Conservation (phyloP, 2,329 filamentous ascomycete genomes). For the Monosporascus cannonballus region DNA sequence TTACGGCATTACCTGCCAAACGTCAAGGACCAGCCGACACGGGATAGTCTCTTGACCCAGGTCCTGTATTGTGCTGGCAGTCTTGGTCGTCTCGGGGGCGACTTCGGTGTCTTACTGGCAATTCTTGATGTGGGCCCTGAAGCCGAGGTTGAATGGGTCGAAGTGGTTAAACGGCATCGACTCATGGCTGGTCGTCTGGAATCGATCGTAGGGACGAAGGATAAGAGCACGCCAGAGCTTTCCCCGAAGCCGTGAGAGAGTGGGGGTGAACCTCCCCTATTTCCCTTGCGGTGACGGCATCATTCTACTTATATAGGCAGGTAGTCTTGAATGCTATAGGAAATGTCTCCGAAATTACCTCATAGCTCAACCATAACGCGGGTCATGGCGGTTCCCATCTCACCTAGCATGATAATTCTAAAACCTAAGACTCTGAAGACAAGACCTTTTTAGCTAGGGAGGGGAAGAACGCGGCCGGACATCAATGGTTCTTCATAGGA, state of each 20-base stretch:
- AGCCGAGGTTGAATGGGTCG: conserved; percentile 70
- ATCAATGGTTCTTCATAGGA: too few species aligned
- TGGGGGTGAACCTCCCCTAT: too few species aligned
- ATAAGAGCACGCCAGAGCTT: conserved; percentile 19
- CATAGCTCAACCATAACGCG: too few species aligned
- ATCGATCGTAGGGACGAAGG: conserved; percentile 54
- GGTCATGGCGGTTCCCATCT: too few species aligned
- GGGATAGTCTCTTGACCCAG: conserved; percentile 86
- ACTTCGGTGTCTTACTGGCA: conserved; percentile 86
- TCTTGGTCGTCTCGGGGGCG: conserved; percentile 80
- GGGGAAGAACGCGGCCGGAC: too few species aligned
- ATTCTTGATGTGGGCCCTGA: conserved; percentile 40
- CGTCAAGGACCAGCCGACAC: conserved; percentile 69
- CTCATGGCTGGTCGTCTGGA: conserved; percentile 76
- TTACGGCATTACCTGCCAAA: conserved; percentile 72
- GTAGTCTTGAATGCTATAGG: too few species aligned
- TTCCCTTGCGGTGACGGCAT: too few species aligned
- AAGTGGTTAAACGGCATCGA: conserved; percentile 82
- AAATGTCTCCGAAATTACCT: too few species aligned
- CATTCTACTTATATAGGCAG: too few species aligned
- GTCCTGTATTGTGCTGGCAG: conserved; percentile 91
- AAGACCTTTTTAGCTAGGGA: too few species aligned
- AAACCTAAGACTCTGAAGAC: too few species aligned
- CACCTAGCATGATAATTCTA: too few species aligned
- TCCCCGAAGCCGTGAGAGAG: conserved; percentile 7